These are phyloP conservation scores for Pyrenochaeta sp. DNA, from an alignment of 2,329 filamentous ascomycete genomes.

Conservation along the genomic window DNA sequence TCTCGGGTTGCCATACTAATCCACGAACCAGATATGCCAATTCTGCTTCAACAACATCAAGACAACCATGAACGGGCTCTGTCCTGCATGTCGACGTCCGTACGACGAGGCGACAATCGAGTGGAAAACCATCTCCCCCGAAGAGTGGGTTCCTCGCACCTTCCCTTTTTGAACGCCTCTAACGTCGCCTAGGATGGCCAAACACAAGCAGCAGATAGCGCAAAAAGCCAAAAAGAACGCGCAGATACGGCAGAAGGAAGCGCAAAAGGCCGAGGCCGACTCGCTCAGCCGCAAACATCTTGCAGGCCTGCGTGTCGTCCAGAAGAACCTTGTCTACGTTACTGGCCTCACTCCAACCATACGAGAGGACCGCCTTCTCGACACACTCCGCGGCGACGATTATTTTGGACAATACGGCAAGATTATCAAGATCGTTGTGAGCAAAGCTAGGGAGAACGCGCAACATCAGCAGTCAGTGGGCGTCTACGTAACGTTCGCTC, in stretches of 20 bases:
- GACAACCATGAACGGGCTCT: slow-evolving; percentile 95
- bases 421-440: slow-evolving; percentile 98
- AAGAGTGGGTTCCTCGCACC: slow-evolving; percentile 75
- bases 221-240: slow-evolving; percentile 94
- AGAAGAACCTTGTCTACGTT: slow-evolving; percentile 98
- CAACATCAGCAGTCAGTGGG: slow-evolving; percentile 83
- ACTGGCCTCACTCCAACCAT: slow-evolving; percentile 92
- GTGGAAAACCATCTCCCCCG: slow-evolving; percentile 92
- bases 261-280: slow-evolving; percentile 94
- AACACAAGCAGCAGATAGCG: slow-evolving; percentile 76
- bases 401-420: slow-evolving; percentile 99
- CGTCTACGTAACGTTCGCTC: slow-evolving; percentile 97
- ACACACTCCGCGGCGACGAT: slow-evolving; percentile 86
- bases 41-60: slow-evolving; percentile 99
- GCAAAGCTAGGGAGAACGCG: slow-evolving; percentile 83
- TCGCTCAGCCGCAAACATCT: slow-evolving; percentile 95
- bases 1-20: slow-evolving; percentile 33
- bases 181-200: slow-evolving; percentile 66
- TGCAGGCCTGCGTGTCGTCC: slow-evolving; percentile 92
- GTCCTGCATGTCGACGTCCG: slow-evolving; percentile 92
- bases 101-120: slow-evolving; percentile 98
- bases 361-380: slow-evolving; percentile 88
- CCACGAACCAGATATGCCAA: slow-evolving; percentile 77
- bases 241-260: slow-evolving; percentile 89
- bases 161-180: slow-evolving; percentile 25